A percentile compares a stretch with the other conserved stretches of the same genome.
phyloP scores from a whole-genome alignment of 352 stramenopile genomes.

The Blastocystis sp. region DNA sequence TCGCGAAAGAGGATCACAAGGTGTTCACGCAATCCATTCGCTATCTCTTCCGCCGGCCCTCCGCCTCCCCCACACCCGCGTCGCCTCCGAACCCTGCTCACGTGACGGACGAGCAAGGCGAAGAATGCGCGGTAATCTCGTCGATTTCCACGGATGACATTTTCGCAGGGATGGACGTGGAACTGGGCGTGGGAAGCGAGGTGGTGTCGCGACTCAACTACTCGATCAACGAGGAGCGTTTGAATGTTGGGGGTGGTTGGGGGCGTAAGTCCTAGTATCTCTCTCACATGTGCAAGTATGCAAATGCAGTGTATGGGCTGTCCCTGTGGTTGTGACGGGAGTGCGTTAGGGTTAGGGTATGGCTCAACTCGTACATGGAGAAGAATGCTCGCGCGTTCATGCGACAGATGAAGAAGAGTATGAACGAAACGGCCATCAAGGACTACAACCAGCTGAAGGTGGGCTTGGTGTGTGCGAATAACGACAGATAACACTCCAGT shows the following conservation, averaged over 20 bases:
- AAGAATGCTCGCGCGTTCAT: conserved; percentile 9
- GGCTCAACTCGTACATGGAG: conserved; percentile 43
- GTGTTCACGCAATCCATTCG: no score
- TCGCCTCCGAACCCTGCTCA: background rate
- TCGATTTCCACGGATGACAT: background rate
- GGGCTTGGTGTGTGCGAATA: background rate
- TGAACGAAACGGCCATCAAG: conserved; percentile 11
- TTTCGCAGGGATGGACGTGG: conserved; percentile 29
- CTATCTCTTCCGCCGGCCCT: no score
- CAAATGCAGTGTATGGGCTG: conserved; percentile 56
- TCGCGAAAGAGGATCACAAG: no score
- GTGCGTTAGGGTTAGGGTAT: conserved; percentile 7
- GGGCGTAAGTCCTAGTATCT: conserved; percentile 27
- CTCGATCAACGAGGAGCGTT: background rate
- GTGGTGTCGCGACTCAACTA: conserved; percentile 31
- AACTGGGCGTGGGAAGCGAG: background rate
- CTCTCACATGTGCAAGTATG: conserved; percentile 43
- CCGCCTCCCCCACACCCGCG: no score
- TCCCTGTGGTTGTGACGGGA: background rate
- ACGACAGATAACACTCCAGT: conserved; percentile 41
- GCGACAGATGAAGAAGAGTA: conserved; percentile 23
- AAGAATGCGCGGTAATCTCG: background rate
- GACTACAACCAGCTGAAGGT: conserved; percentile 57
- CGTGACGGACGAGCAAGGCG: conserved; percentile 4
- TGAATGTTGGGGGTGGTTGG: background rate